These are phyloP conservation scores for Crucibulum laeve DNA, from an alignment of 768 basidiomycete species.

Conservation along the genomic window DNA sequence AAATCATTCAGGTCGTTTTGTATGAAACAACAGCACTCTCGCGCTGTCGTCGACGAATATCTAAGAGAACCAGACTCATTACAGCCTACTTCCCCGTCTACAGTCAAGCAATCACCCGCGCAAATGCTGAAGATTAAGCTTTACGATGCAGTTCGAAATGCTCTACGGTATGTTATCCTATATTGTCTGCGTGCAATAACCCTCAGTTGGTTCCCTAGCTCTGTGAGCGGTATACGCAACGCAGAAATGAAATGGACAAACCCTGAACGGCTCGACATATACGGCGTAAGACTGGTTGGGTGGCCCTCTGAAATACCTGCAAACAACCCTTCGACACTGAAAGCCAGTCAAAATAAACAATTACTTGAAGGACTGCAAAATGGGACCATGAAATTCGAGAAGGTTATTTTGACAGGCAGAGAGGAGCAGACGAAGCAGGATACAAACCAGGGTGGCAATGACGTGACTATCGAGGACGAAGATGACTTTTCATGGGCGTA, in stretches of 20 bases:
- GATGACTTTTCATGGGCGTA: slow-evolving; percentile 43
- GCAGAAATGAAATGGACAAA: slow-evolving; percentile 80
- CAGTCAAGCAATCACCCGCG: slow-evolving; percentile 21
- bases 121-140: slow-evolving; percentile 49
- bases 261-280: slow-evolving; percentile 49
- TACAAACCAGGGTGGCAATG: slow-evolving; percentile 3
- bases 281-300: slow-evolving; percentile 57
- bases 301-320: slow-evolving; percentile 59
- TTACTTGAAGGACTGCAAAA: slow-evolving; percentile 45
- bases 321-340: slow-evolving; percentile 60
- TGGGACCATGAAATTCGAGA: slow-evolving; percentile 47
- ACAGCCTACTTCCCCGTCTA: slow-evolving; percentile 11
- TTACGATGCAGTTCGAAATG: slow-evolving; percentile 49
- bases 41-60: not conserved
- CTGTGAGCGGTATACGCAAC: slow-evolving; percentile 51
- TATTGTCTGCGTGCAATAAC: not conserved
- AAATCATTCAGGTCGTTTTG: slow-evolving; percentile 49
- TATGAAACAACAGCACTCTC: slow-evolving; percentile 16
- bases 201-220: slow-evolving; percentile 27
- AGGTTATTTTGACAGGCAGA: slow-evolving; percentile 9
- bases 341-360: slow-evolving; percentile 47
- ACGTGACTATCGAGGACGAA: slow-evolving; percentile 12
- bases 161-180: slow-evolving; percentile 39
- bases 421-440: slow-evolving; percentile 1
- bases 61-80: slow-evolving; percentile 9